Base-by-base conservation (phyloP, 1,284 basidiomycete genomes). In the Melampsora larici-populina region DNA sequence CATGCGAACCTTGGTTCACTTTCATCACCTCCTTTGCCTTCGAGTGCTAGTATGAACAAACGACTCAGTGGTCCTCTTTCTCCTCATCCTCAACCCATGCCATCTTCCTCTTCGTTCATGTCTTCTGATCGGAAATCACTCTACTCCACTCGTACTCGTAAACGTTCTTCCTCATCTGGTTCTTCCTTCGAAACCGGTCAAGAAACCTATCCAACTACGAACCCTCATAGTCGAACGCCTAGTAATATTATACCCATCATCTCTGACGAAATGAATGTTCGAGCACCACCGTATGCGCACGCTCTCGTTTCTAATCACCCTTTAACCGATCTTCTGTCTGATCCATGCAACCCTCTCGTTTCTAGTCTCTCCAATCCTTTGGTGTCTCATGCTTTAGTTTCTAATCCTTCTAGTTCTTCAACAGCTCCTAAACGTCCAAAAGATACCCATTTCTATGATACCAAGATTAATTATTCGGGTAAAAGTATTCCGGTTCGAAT, bases 401-500 rank as follows among this genome's bases (percentile, higher is more conserved):
- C 31, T 49, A 49, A 65, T 65, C 33, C 51, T 65, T 49, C 48
- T 11, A 40, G 55, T 33, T 5, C 43, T 58, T 64, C 31, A 3
- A 9, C 63, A 17, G 51, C 63, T 26, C 72, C 80, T 78, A 79
- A 81, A 81, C 33, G 89, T 79, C 87, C 89, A 31, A 91, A 91
- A 81, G 96, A 98, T 87, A 97, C 94, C 63, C 94, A 97, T 84
- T 96, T 92, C 82, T 97, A 89, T 84, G 90, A 94, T 82, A 93
- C 94, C 0, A 87, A 88, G 13, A 91, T 95, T 75, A 88, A 87
- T 36, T 97, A 94, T 40, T 79, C 81, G 51, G 75, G 75, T 29
- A 70, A 75, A 62, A 88, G 88, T 26, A 84, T 95, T 46, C 93
- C 93, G 13, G 92, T 96, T 81, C 90, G 92, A 81, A 89, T 96